Base-by-base conservation (phyloP, 2,329 filamentous ascomycete genomes). In the Xylariaceae sp. region DNA sequence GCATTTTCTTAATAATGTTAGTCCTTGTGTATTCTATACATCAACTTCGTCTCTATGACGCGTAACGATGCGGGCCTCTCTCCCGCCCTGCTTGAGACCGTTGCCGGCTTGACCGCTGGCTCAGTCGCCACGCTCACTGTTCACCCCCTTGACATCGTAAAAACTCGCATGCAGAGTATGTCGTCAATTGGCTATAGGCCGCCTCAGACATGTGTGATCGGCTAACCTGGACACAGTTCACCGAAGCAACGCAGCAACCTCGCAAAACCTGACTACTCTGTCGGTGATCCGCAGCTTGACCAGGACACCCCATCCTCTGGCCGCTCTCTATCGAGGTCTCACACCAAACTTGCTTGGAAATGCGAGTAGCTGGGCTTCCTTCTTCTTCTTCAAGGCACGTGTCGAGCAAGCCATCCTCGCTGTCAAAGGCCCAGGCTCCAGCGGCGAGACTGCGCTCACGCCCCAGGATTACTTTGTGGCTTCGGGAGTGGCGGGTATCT, bases 61-160 rank as follows among this genome's bases (percentile, higher is more conserved):
- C 69, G 72, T 62, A 73, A 73, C 60, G 66, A 80, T 77, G 81
- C 75, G 74, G 82, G 80, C 72, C 76, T 88, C 67, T 87, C 88
- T 66, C 84, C 89, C 72, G 90, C 88, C 63, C 72, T 89, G 67
- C 82, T 97, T 72, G 94, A 97, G 80, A 87, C 88, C 66, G 78
- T 92, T 69, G 90, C 94, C 56, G 94, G 94, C 63, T 87, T 99
- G 71, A 88, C 87, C 59, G 94, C 94, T 54, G 94, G 94, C 56
- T 81, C 90, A 51, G 81, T 91, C 62, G 88, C 92, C 48, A 97
- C 94, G 19, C 79, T 97, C 45, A 86, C 85, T 51, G 88, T 94
- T 47, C 93, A 97, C 69, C 94, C 94, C 31, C 83, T 99, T 54
- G 94, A 99, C 73, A 86, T 99, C 58, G 86, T 97, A 69, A 99